Conservation (phyloP, 1,284 basidiomycete species). For the Naganishia sp. region DNA sequence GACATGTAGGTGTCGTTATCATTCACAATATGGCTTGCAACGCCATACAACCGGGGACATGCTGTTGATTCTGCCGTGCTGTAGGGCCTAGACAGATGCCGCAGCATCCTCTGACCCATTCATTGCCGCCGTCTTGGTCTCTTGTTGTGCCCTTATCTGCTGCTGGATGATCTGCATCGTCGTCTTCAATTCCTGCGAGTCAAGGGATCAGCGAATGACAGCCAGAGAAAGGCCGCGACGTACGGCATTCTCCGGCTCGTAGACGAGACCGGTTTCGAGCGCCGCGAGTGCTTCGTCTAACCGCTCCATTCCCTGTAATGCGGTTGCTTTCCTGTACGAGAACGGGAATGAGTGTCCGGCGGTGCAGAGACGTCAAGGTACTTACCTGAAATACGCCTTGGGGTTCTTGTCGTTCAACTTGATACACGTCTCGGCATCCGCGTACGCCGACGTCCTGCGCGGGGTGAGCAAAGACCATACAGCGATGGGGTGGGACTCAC, state of each 20-base stretch:
- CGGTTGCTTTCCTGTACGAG: conserved; percentile 33
- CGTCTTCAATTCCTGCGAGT: conserved; percentile 15
- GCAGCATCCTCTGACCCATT: neutral
- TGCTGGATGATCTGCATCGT: conserved; percentile 20
- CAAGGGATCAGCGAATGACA: neutral
- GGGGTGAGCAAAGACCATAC: neutral
- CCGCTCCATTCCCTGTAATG: conserved; percentile 31
- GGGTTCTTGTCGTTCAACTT: conserved; percentile 31
- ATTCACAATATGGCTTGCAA: no score
- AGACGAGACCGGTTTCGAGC: conserved; percentile 23
- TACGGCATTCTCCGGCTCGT: conserved; percentile 31
- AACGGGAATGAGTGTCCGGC: neutral
- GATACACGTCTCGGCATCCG: conserved; percentile 35
- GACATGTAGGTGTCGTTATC: no score
- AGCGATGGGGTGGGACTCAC: conserved; percentile 4
- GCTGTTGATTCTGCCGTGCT: no score
- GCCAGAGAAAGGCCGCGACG: neutral
- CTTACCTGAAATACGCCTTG: conserved; percentile 34
- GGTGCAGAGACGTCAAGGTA: neutral
- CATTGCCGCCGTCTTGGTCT: neutral
- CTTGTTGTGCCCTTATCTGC: conserved; percentile 1
- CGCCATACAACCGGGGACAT: no score
- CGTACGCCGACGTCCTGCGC: conserved; percentile 31
- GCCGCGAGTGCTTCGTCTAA: conserved; percentile 28
- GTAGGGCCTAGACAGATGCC: no score